These are phyloP conservation scores for Cystofilobasidium capitatum DNA, from an alignment of 768 basidiomycete species.

Conservation along the genomic window DNA sequence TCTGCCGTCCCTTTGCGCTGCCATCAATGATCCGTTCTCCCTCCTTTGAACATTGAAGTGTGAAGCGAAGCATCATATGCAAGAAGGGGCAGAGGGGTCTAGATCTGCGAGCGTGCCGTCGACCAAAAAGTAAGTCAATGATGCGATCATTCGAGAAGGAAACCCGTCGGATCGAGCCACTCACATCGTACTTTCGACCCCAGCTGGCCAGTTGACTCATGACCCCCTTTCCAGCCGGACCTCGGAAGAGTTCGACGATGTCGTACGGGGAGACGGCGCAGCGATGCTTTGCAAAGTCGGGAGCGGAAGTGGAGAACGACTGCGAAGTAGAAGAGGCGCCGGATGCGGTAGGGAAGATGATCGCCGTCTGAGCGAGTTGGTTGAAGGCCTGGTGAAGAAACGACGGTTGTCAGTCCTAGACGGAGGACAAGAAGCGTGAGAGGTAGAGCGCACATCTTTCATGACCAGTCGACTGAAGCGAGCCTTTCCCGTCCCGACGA, in stretches of 20 bases:
- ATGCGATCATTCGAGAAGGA: too few relatives aligned
- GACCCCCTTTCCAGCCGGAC: slow-evolving; percentile 34
- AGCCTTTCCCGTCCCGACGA: slow-evolving; percentile 38
- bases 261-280: slow-evolving; percentile 56
- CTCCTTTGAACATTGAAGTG: too few relatives aligned
- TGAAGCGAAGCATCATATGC: too few relatives aligned
- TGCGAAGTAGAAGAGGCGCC: slow-evolving; percentile 39
- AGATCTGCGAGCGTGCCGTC: too few relatives aligned
- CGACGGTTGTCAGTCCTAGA: slow-evolving; percentile 52
- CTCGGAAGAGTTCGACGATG: slow-evolving; percentile 43
- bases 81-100: too few relatives aligned
- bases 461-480: slow-evolving; percentile 35
- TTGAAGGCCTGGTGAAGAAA: slow-evolving; percentile 59
- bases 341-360: slow-evolving; percentile 46
- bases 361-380: slow-evolving; percentile 48
- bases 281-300: slow-evolving; percentile 67
- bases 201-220: slow-evolving; percentile 37
- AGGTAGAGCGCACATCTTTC: slow-evolving; percentile 58
- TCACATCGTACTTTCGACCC: slow-evolving; percentile 38
- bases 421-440: slow-evolving; percentile 52
- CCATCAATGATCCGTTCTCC: too few relatives aligned
- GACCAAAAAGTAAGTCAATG: neutral
- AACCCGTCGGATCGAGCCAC: slow-evolving; percentile 27
- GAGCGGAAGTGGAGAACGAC: slow-evolving; percentile 47
- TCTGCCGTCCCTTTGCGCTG: too few relatives aligned